A percentile compares a stretch with the other conserved stretches of the same genome.
Conservation (phyloP, 345 rosid genomes). For the Triadica sebifera region DNA sequence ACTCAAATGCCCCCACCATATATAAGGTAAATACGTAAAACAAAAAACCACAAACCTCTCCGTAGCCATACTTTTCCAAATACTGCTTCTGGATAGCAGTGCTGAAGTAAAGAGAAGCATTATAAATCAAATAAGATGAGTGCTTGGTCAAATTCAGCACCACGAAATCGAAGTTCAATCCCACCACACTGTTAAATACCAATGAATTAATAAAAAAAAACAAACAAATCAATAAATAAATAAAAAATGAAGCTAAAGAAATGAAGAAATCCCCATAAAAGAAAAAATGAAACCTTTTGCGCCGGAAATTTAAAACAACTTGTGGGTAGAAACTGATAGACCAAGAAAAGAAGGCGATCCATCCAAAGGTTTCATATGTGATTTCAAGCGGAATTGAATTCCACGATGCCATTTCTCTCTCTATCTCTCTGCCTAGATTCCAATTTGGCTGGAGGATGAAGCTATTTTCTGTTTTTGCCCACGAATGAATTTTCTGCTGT, state of each 20-base stretch:
- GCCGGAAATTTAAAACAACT: constrained; percentile 68
- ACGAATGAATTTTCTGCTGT: not conserved
- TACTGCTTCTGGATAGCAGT: constrained; percentile 73
- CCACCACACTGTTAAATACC: constrained; percentile 56
- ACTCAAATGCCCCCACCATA: not conserved
- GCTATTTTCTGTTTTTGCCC: not conserved
- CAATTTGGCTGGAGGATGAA: not conserved
- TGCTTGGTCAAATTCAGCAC: constrained; percentile 89
- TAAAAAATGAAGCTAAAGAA: not conserved
- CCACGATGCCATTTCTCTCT: constrained; percentile 62
- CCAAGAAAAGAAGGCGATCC: constrained; percentile 81
- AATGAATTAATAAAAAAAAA: not conserved
- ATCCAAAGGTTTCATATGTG: constrained; percentile 60
- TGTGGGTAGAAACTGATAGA: constrained; percentile 90
- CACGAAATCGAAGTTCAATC: constrained; percentile 91
- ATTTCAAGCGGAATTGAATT: constrained; percentile 73
- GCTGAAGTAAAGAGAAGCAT: constrained; percentile 81
- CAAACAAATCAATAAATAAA: not conserved
- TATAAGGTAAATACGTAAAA: not conserved
- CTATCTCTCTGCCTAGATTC: not conserved
- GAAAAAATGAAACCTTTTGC: constrained; percentile 46
- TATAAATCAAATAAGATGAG: constrained; percentile 88
- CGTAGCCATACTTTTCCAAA: constrained; percentile 61
- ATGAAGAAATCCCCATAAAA: not conserved
- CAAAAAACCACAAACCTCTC: constrained; percentile 33